Conservation (phyloP, 2,329 filamentous ascomycete species). For the Harringtonia lauricola region DNA sequence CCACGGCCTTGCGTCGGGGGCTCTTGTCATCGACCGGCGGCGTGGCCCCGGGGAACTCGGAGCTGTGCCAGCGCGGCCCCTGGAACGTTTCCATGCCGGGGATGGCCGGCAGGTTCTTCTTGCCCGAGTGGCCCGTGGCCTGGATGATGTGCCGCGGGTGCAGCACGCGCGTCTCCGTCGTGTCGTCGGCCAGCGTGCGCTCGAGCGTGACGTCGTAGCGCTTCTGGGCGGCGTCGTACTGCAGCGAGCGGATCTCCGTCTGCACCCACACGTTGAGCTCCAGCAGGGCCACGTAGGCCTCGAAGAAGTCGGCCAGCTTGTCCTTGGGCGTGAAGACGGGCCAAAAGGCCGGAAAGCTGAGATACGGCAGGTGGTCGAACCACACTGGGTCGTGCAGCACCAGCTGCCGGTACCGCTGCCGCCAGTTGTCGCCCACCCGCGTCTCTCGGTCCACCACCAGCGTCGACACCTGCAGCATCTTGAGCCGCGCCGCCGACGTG, state of each 20-base stretch:
- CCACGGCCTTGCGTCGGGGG: conserved; percentile 37
- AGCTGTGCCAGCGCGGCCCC: conserved; percentile 44
- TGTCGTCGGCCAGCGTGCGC: conserved; percentile 27
- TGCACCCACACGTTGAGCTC: conserved; percentile 58
- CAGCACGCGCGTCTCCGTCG: conserved; percentile 39
- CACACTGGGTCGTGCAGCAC: conserved; percentile 59
- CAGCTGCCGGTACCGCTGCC: conserved; percentile 50
- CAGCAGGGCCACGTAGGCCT: conserved; percentile 51
- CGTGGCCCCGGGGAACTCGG: conserved; percentile 35
- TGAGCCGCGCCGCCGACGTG: conserved; percentile 44
- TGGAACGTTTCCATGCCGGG: conserved; percentile 41
- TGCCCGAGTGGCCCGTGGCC: conserved; percentile 57
- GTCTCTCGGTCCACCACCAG: conserved; percentile 49
- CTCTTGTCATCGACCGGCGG: conserved; percentile 13
- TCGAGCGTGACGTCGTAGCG: conserved; percentile 45
- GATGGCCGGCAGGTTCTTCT: conserved; percentile 48
- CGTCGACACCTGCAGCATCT: conserved; percentile 43
- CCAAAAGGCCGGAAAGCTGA: conserved; percentile 54
- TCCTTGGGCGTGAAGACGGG: conserved; percentile 63
- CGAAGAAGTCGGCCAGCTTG: conserved; percentile 59
- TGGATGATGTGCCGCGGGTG: conserved; percentile 54
- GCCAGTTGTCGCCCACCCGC: conserved; percentile 53
- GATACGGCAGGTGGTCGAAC: conserved; percentile 51
- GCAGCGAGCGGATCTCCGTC: conserved; percentile 34
- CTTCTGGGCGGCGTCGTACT: conserved; percentile 37